Percentiles rank a stretch among this genome's conserved stretches.
These are phyloP conservation scores for Botryobasidium botryosum DNA, from an alignment of 768 basidiomycete species.

Conservation along the genomic window DNA sequence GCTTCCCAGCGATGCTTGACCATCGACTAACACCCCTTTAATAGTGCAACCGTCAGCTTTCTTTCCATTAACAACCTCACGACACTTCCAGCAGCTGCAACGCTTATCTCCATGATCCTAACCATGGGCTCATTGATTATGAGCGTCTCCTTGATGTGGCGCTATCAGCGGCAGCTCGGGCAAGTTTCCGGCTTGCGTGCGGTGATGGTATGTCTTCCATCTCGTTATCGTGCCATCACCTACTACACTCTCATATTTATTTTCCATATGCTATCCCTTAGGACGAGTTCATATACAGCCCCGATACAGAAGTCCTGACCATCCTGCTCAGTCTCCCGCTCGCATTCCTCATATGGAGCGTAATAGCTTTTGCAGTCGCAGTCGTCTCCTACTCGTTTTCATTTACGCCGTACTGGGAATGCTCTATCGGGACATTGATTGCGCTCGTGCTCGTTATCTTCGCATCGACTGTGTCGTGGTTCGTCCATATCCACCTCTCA, in stretches of 20 bases:
- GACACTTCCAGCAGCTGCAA: constrained; percentile 1
- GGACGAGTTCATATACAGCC: constrained; percentile 7
- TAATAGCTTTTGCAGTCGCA: constrained; percentile 2
- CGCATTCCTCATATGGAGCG: constrained; percentile 7
- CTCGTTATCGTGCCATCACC: not conserved
- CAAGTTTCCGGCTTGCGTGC: constrained; percentile 6
- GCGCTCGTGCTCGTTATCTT: no score
- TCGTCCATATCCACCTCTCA: no score
- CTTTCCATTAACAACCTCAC: constrained; percentile 1
- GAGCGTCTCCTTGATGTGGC: constrained; percentile 4
- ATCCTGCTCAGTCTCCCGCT: constrained; percentile 6
- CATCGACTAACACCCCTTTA: constrained; percentile 6
- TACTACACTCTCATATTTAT: not conserved
- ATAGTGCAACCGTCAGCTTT: constrained; percentile 6
- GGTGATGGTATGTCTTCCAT: constrained; percentile 6
- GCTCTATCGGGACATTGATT: no score
- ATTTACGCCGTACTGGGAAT: no score
- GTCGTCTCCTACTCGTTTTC: constrained; percentile 6
- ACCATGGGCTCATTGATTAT: constrained; percentile 3
- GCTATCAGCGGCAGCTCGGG: constrained; percentile 7
- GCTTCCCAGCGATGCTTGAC: not conserved
- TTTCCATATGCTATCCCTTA: no score
- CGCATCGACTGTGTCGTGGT: no score
- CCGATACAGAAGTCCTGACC: constrained; percentile 7
- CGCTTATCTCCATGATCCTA: constrained; percentile 7